A percentile compares a stretch with the other conserved stretches of the same genome.
Conservation (phyloP, 768 basidiomycete species). For the Suillus alpinus region DNA sequence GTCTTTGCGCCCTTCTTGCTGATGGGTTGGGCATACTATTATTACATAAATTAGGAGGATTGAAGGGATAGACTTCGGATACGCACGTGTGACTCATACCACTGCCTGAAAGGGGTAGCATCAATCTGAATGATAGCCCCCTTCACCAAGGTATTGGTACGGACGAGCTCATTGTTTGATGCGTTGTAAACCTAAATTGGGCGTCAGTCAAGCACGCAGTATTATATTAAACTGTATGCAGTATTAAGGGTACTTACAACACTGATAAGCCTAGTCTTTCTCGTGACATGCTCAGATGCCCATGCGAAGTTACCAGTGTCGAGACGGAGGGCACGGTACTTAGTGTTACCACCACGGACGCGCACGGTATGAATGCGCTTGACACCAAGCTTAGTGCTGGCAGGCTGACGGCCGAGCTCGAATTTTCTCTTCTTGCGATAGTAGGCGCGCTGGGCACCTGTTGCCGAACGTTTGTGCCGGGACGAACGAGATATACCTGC, state of each 20-base stretch:
- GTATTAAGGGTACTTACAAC: conserved; percentile 62
- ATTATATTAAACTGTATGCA: neutral
- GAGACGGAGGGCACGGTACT: conserved; percentile 94
- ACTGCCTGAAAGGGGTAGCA: conserved; percentile 98
- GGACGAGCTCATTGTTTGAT: conserved; percentile 99
- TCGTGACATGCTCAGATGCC: conserved; percentile 92
- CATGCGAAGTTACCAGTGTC: conserved; percentile 98
- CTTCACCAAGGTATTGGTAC: conserved; percentile 99
- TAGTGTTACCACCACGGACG: conserved; percentile 92
- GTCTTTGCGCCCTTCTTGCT: conserved; percentile 82
- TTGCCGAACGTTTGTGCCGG: conserved; percentile 94
- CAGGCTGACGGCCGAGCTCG: conserved; percentile 97
- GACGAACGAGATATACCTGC: conserved; percentile 96
- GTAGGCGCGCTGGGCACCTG: conserved; percentile 88
- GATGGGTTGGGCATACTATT: conserved; percentile 90
- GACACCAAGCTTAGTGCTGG: conserved; percentile 92
- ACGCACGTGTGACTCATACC: conserved; percentile 98
- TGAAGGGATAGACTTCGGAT: neutral
- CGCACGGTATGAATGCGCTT: conserved; percentile 97
- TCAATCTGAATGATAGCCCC: conserved; percentile 95
- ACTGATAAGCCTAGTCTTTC: conserved; percentile 93
- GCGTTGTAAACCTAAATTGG: conserved; percentile 86
- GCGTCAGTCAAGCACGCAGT: conserved; percentile 6
- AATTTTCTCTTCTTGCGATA: conserved; percentile 99
- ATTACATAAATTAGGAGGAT: conserved; percentile 6